Evolutionary conservation across 169 alveolate species (phyloP), one percentile per base, ranked within the genome.

Genomic region (Amoebophrya sp.): DNA sequence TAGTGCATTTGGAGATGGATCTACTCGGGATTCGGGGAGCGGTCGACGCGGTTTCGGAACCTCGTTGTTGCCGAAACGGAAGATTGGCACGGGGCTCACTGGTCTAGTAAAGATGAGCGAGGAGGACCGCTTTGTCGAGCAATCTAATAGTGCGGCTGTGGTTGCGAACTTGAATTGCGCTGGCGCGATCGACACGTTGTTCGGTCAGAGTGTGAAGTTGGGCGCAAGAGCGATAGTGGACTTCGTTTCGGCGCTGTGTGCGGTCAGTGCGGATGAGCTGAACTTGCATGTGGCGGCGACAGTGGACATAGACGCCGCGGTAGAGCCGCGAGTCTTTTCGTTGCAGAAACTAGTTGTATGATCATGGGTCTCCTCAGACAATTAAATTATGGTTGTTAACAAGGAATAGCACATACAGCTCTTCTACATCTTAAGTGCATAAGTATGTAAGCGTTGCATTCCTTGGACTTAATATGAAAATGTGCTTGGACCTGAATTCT

Each of bases 321-420:
- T 94, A 12, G 91, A 94, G 93, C 96, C 97, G 40, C 94, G 96
- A 92, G 95, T 94, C 89, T 97, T 97, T 93, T 94, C 95, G 40
- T 94, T 97, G 54, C 96, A 96, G 90, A 96, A 95, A 92, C 89
- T 97, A n/a, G 97, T 96, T n/a, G n/a, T n/a, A n/a, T n/a, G n/a
- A n/a, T n/a, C n/a, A n/a, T n/a, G n/a, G n/a, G n/a, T n/a, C n/a
- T n/a, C n/a, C n/a, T n/a, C n/a, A n/a, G n/a, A n/a, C n/a, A n/a
- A n/a, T n/a, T n/a, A n/a, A n/a, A n/a, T n/a, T n/a, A n/a, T n/a
- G n/a, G n/a, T n/a, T n/a, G n/a, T n/a, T n/a, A n/a, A n/a, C n/a
- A n/a, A n/a, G n/a, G n/a, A n/a, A n/a, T n/a, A n/a, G n/a, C n/a
- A n/a, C n/a, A n/a, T n/a, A n/a, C n/a, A n/a, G n/a, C n/a, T n/a